Conservation (phyloP, 176 grass and related monocot species). For the Microstegium vimineum region DNA sequence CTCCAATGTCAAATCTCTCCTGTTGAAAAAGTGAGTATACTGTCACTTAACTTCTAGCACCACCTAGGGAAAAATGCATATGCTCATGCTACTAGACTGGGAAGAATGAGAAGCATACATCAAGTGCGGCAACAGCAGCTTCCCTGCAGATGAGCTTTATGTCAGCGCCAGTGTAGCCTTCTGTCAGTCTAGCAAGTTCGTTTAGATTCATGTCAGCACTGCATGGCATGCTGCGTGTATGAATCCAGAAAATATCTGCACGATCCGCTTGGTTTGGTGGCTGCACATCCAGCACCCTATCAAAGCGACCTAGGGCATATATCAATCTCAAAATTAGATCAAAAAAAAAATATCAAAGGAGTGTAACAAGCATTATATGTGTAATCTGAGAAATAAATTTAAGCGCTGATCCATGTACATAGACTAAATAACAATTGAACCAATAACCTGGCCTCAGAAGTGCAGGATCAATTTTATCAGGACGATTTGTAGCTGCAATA, state of each 20-base stretch:
- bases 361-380: neutral
- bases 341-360: too few species aligned
- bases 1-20: slow-evolving; percentile 56
- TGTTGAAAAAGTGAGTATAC: slow-evolving; percentile 15
- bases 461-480: slow-evolving; percentile 94
- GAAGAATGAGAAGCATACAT: slow-evolving; percentile 52
- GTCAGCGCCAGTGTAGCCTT: slow-evolving; percentile 88
- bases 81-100: neutral
- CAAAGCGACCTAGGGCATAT: slow-evolving; percentile 68
- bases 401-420: neutral
- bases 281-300: slow-evolving; percentile 83
- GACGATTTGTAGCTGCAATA: slow-evolving; percentile 94
- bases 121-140: slow-evolving; percentile 75
- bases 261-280: slow-evolving; percentile 71
- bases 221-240: slow-evolving; percentile 62
- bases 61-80: neutral
- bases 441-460: slow-evolving; percentile 77
- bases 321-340: slow-evolving; percentile 23
- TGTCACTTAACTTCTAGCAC: neutral
- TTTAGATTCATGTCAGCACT: slow-evolving; percentile 48
- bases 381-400: neutral
- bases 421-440: neutral
- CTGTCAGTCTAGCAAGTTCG: slow-evolving; percentile 74
- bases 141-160: slow-evolving; percentile 90
- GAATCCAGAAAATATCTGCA: slow-evolving; percentile 73